phyloP scores from a whole-genome alignment of 2,329 filamentous ascomycete species.

The Ceratocystis lukuohia region DNA sequence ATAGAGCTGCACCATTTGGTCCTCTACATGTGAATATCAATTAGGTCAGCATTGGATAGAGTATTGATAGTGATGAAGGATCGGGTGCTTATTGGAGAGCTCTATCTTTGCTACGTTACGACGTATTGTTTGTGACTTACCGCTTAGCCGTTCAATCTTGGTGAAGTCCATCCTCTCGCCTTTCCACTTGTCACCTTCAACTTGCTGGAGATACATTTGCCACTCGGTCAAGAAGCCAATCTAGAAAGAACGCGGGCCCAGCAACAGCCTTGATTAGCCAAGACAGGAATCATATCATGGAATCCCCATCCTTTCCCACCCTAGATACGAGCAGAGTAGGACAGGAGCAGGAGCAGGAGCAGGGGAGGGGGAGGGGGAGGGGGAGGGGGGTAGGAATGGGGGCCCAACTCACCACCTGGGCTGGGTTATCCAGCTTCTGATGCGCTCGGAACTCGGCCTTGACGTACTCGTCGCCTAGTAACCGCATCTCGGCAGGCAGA shows the following conservation, averaged over 20 bases:
- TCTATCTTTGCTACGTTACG: too few relatives aligned
- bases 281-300: too few relatives aligned
- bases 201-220: constrained; percentile 85
- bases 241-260: constrained; percentile 33
- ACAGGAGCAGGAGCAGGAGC: too few relatives aligned
- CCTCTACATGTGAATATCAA: constrained; percentile 42
- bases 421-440: constrained; percentile 70
- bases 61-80: neutral
- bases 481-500: constrained; percentile 57
- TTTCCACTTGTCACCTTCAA: constrained; percentile 77
- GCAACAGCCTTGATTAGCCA: too few relatives aligned
- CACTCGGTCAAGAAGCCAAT: constrained; percentile 94
- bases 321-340: too few relatives aligned
- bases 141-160: constrained; percentile 31
- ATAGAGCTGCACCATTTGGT: constrained; percentile 86
- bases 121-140: constrained; percentile 36
- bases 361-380: too few relatives aligned
- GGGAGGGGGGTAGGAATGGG: neutral
- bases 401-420: constrained; percentile 58
- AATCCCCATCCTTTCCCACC: too few relatives aligned
- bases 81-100: too few relatives aligned
- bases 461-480: constrained; percentile 84
- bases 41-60: neutral
- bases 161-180: constrained; percentile 33
- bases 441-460: constrained; percentile 87